Conservation (phyloP, 345 rosid genomes). For the Salix viminalis region DNA sequence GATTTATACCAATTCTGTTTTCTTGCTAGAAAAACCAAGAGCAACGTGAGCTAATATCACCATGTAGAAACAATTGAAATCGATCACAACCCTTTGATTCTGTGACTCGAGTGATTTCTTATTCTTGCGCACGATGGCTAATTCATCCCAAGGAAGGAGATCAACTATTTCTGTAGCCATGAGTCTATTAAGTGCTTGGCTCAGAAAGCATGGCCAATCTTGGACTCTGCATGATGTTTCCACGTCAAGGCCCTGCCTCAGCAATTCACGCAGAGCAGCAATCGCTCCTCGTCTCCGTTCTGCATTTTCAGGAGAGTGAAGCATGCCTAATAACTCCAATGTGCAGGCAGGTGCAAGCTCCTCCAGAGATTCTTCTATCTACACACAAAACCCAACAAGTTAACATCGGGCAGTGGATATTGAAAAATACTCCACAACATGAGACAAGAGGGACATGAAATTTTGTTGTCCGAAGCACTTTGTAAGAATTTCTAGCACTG, state of each 20-base stretch:
- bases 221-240: constrained; percentile 78
- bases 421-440: neutral
- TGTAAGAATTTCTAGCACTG: neutral
- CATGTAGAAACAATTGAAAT: constrained; percentile 68
- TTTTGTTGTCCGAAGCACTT: neutral
- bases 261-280: constrained; percentile 81
- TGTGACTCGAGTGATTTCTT: constrained; percentile 93
- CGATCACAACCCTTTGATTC: constrained; percentile 81
- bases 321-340: constrained; percentile 82
- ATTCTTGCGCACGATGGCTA: constrained; percentile 66
- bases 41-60: constrained; percentile 81
- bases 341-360: constrained; percentile 99
- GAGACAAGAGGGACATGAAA: neutral
- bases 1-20: constrained; percentile 60
- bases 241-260: constrained; percentile 88
- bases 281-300: constrained; percentile 85
- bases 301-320: constrained; percentile 71
- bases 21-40: constrained; percentile 78
- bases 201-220: constrained; percentile 83
- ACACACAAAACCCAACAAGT: constrained; percentile 16
- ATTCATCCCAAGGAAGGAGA: constrained; percentile 83
- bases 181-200: constrained; percentile 70
- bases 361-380: constrained; percentile 96
- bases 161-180: constrained; percentile 82
- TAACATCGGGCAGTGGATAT: constrained; percentile 1